These are phyloP conservation scores for Thermothielavioides terrestris DNA, from an alignment of 495 filamentous ascomycete genomes.

Conservation along the genomic window DNA sequence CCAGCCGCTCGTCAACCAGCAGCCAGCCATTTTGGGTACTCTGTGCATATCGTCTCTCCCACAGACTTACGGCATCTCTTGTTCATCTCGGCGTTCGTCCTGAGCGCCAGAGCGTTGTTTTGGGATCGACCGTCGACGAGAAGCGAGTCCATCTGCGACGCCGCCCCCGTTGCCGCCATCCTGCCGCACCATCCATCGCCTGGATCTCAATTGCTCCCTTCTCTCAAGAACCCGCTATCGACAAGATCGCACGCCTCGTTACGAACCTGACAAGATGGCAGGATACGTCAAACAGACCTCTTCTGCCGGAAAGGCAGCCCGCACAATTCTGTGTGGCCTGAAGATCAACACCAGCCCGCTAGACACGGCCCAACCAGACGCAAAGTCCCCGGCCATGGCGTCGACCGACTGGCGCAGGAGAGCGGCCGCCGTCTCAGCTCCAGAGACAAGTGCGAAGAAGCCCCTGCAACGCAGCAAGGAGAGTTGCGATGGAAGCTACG, in stretches of 20 bases:
- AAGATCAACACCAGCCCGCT: conserved; percentile 10
- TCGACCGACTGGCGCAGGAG: conserved; percentile 25
- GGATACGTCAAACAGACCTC: background rate
- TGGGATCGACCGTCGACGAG: background rate
- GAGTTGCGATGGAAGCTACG: conserved; percentile 5
- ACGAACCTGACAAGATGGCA: conserved; percentile 8
- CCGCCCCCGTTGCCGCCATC: background rate
- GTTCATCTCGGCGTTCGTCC: conserved; percentile 7
- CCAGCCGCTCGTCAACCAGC: no score
- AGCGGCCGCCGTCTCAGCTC: conserved; percentile 5
- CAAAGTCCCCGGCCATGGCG: conserved; percentile 16
- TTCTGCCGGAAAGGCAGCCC: conserved; percentile 1
- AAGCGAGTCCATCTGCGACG: conserved; percentile 1
- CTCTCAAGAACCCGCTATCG: no score
- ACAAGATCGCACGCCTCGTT: no score
- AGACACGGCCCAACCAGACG: conserved; percentile 3
- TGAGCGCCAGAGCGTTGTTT: conserved; percentile 16
- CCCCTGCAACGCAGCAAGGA: background rate
- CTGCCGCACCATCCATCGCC: background rate
- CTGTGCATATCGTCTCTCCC: conserved; percentile 19
- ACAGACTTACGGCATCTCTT: conserved; percentile 23
- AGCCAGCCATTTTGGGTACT: conserved; percentile 24
- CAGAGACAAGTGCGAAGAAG: background rate
- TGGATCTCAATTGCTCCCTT: background rate
- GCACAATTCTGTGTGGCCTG: conserved; percentile 1